Evolutionary conservation across 2,329 filamentous ascomycete species (phyloP), one percentile per base, ranked within the genome.

Genomic region (Pseudocercospora vitis): DNA sequence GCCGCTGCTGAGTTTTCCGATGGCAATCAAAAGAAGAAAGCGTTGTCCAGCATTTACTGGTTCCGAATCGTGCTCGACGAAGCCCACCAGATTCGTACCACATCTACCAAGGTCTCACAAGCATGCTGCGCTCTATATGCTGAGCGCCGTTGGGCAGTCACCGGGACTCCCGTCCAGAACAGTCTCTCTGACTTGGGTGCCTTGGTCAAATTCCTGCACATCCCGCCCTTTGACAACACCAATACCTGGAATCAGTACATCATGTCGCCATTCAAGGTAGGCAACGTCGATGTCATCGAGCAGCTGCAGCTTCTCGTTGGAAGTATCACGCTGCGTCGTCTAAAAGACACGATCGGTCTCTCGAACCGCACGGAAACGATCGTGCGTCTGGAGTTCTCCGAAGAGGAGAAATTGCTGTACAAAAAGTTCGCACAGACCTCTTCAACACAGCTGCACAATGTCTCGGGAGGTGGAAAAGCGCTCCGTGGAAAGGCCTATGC

Each of bases 41-140:
- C 91, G 0, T 74, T 96, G 31, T 83, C 86, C 50, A 84, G 87
- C 62, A 83, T 95, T 55, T 89, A 90, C 56, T 95, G 91, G 88
- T 96, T 96, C 69, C 87, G 92, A 16, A 88, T 97, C 50, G 90
- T 96, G 1, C 80, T 97, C 1, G 92, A 97, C 60, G 92, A 99
- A 72, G 94, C 91, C 0, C 94, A 99, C 69, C 88, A 88, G 71
- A 97, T 99, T 60, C 88, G 94, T 21, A 92, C 95, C 63, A 86
- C 89, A 58, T 82, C 79, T 3, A 92, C 91, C 0, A 77, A 88
- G 33, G 87, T 92, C 62, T 95, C 91, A 50, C 90, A 91, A 68
- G 89, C 89, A 2, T 89, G 94, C 16, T 91, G 90, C 60, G 81
- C 83, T 16, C 77, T 97, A 2, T 81, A 88, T 56, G 89, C 91